A percentile compares a stretch with the other conserved stretches of the same genome.
Evolutionary conservation across 331 rosid genomes (phyloP).

Genomic region (Prunus yedoensis): DNA sequence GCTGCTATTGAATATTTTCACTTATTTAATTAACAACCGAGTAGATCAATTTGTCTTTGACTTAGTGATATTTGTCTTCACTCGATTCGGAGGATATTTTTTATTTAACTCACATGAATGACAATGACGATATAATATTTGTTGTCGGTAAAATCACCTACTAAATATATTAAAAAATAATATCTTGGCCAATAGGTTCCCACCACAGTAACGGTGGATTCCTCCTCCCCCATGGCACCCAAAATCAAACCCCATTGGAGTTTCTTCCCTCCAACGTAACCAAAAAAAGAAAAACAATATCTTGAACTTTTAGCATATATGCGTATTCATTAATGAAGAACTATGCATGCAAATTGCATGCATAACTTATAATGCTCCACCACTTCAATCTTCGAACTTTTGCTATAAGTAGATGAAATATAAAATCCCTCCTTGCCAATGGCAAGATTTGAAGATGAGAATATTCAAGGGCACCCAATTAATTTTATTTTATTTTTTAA

Average conservation of each 20-base stretch:
- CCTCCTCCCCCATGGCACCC: no score
- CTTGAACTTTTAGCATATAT: not conserved
- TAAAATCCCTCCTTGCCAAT: not conserved
- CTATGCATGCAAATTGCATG: not conserved
- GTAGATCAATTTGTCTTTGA: no score
- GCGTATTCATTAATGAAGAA: not conserved
- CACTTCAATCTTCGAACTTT: not conserved
- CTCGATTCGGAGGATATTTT: fast-evolving
- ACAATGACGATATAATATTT: no score
- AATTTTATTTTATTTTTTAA: not conserved
- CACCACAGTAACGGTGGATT: no score
- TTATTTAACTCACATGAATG: no score
- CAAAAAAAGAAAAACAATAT: not conserved
- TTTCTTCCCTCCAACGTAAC: no score
- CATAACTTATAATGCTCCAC: not conserved
- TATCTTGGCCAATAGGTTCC: no score
- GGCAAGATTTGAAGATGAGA: not conserved
- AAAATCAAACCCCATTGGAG: no score
- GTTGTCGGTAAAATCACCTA: no score
- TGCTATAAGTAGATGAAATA: not conserved
- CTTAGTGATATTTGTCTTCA: no score
- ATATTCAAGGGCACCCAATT: not conserved
- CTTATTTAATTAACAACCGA: not conserved
- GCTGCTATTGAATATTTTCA: not conserved
- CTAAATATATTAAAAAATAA: no score